Evolutionary conservation across 2,329 filamentous ascomycete species (phyloP).

Genomic region (Aspergillus japonicus): DNA sequence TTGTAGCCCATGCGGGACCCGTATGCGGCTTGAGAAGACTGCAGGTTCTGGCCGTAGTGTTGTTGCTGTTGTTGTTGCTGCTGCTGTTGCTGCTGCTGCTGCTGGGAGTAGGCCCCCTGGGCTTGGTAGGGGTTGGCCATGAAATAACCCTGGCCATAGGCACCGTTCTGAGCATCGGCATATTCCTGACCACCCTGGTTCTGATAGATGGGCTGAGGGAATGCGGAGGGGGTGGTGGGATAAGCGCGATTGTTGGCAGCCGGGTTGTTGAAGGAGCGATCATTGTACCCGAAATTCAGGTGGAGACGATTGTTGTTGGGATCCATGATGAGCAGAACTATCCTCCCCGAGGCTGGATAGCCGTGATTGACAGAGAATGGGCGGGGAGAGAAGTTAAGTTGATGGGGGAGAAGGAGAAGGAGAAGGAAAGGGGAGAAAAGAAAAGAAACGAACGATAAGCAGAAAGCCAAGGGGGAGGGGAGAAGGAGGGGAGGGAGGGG

Average conservation of each 20-base stretch:
- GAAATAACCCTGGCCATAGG: constrained; percentile 57
- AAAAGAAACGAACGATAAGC: background rate
- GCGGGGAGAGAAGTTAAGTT: constrained; percentile 10
- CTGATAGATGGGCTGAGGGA: constrained; percentile 82
- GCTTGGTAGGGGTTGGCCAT: constrained; percentile 59
- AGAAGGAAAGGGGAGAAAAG: constrained; percentile 5
- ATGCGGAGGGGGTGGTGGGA: constrained; percentile 90
- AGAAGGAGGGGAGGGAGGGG: background rate
- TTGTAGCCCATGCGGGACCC: constrained; percentile 50
- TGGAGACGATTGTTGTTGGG: constrained; percentile 52
- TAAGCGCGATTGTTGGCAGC: constrained; percentile 66
- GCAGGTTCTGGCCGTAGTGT: constrained; percentile 56
- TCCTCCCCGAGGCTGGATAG: constrained; percentile 48
- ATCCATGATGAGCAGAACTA: constrained; percentile 49
- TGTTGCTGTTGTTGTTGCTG: background rate
- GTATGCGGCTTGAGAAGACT: constrained; percentile 57
- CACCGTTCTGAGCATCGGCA: constrained; percentile 50
- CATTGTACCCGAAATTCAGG: constrained; percentile 55
- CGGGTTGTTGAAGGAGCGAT: constrained; percentile 58
- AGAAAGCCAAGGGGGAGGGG: constrained; percentile 16
- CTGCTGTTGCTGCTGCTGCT: constrained; percentile 14
- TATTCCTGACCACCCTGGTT: constrained; percentile 62
- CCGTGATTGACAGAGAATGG: constrained; percentile 4
- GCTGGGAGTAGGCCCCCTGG: constrained; percentile 51
- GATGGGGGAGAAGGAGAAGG: constrained; percentile 2